Conservation (phyloP, 139 green algal genomes). For the Picochlorum sp. region DNA sequence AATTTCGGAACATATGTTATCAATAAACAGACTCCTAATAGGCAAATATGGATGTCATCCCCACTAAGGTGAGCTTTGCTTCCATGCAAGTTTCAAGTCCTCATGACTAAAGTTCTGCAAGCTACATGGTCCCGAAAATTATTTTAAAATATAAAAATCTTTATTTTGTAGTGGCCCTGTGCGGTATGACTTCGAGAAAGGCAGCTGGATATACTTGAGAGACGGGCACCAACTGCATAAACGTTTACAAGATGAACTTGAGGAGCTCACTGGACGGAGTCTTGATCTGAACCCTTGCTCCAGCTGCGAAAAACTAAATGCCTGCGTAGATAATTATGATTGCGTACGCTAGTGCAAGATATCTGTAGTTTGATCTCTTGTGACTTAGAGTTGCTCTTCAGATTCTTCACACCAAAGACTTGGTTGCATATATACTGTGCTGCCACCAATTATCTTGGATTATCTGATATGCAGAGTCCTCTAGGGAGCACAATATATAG, state of each 20-base stretch:
- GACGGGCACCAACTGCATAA: constrained; percentile 51
- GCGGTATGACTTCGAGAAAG: constrained; percentile 40
- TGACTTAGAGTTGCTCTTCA: no score
- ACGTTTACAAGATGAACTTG: constrained; percentile 53
- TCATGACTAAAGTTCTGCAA: no score
- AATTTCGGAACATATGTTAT: constrained; percentile 84
- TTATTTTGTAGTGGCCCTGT: constrained; percentile 23
- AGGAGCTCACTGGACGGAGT: constrained; percentile 28
- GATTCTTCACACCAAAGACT: no score
- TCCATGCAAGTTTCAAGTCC: no score
- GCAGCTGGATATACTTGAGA: constrained; percentile 62
- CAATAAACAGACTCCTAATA: constrained; percentile 97
- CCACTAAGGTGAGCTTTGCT: constrained; percentile 37
- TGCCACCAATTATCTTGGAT: no score
- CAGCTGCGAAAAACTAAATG: constrained; percentile 14
- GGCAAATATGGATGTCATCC: constrained; percentile 93
- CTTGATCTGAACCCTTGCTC: constrained; percentile 17
- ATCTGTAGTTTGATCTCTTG: no score
- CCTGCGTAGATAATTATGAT: constrained; percentile 2
- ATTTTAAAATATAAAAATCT: no score
- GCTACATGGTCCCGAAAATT: no score
- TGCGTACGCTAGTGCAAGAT: no score
- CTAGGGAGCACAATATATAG: no score
- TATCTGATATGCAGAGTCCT: no score
- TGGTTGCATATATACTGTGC: no score